Evolutionary conservation across 768 basidiomycete species (phyloP).

Genomic region (Boletus coccyginus): DNA sequence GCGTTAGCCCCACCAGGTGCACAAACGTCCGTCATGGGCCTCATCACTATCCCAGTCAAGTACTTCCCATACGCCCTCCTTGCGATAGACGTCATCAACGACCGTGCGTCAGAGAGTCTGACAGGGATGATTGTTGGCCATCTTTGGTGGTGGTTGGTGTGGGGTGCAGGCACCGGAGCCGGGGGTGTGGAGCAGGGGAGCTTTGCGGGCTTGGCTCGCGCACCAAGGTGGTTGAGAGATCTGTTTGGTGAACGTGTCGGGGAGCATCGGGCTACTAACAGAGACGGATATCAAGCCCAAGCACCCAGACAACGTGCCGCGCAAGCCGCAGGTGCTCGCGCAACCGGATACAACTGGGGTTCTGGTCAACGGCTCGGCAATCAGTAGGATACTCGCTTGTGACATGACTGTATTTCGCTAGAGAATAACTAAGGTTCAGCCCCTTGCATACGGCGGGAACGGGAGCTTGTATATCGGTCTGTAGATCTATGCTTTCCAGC

Average conservation of each 20-base stretch:
- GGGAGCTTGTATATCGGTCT: not conserved
- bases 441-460: not conserved
- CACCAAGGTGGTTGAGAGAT: slow-evolving; percentile 57
- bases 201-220: slow-evolving; percentile 42
- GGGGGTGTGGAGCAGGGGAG: slow-evolving; percentile 37
- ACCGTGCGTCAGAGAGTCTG: slow-evolving; percentile 56
- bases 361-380: slow-evolving; percentile 48
- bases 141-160: slow-evolving; percentile 76
- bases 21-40: slow-evolving; percentile 75
- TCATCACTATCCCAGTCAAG: slow-evolving; percentile 66
- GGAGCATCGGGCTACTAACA: slow-evolving; percentile 35
- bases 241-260: slow-evolving; percentile 42
- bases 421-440: not conserved
- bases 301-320: slow-evolving; percentile 45
- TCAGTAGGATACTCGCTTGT: slow-evolving; percentile 3
- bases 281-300: slow-evolving; percentile 54
- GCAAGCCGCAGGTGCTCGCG: slow-evolving; percentile 14
- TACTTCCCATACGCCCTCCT: slow-evolving; percentile 78
- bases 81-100: slow-evolving; percentile 65
- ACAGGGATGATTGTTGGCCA: slow-evolving; percentile 79
- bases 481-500: slow-evolving; percentile 24
- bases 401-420: not conserved
- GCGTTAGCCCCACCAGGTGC: slow-evolving; percentile 61
- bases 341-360: slow-evolving; percentile 51
- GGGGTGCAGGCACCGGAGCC: slow-evolving; percentile 45